Percentiles rank a stretch among this genome's conserved stretches.
Evolutionary conservation across 176 grass and related monocot genomes (phyloP).

Genomic region (Triticum aestivum): DNA sequence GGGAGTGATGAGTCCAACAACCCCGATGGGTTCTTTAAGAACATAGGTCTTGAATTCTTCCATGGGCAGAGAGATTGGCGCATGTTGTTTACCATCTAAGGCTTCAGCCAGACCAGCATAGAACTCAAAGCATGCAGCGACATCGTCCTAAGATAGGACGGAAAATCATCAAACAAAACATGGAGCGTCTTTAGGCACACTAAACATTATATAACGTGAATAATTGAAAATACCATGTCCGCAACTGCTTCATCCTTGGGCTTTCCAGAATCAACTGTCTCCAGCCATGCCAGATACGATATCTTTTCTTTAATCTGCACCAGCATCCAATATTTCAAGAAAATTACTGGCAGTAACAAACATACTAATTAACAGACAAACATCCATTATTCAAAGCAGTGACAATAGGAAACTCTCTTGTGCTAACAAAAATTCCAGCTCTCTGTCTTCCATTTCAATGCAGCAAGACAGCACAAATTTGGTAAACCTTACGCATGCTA

Average conservation of each 20-base stretch:
- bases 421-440: background rate
- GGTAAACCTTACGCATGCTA: background rate
- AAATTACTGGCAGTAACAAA: slow-evolving; percentile 6
- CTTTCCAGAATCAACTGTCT: slow-evolving; percentile 85
- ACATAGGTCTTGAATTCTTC: slow-evolving; percentile 74
- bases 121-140: slow-evolving; percentile 88
- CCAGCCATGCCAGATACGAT: slow-evolving; percentile 70
- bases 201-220: slow-evolving; percentile 15
- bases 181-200: background rate
- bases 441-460: background rate
- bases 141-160: slow-evolving; percentile 75
- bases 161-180: slow-evolving; percentile 28
- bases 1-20: slow-evolving; percentile 94
- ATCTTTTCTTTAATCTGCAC: slow-evolving; percentile 84
- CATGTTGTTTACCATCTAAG: slow-evolving; percentile 74
- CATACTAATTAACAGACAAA: background rate
- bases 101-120: slow-evolving; percentile 85
- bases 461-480: background rate
- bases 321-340: slow-evolving; percentile 22
- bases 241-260: slow-evolving; percentile 82
- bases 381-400: background rate
- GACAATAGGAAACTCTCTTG: background rate
- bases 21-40: slow-evolving; percentile 91
- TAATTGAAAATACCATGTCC: slow-evolving; percentile 56
- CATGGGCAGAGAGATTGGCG: slow-evolving; percentile 78